phyloP scores from a whole-genome alignment of 2,329 filamentous ascomycete species.

The Trichoderma sp. region DNA sequence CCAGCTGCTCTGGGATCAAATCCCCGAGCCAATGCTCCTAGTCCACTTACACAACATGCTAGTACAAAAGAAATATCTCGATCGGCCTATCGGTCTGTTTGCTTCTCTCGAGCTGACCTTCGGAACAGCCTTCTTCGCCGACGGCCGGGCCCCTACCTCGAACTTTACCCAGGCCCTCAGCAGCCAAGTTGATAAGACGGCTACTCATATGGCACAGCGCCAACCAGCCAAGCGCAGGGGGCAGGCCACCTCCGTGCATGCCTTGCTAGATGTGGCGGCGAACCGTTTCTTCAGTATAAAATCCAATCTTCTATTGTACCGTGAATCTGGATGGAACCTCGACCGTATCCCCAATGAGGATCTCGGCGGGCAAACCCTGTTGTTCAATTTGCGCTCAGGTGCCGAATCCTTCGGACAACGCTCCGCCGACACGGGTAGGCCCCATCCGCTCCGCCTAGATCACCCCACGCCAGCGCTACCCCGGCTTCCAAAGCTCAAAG shows the following conservation, averaged over 20 bases:
- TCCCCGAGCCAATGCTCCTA: conserved; percentile 45
- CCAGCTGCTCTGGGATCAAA: conserved; percentile 46
- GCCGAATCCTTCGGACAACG: not conserved
- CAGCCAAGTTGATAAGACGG: conserved; percentile 22
- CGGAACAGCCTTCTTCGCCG: conserved; percentile 27
- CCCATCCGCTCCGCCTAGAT: conserved; percentile 26
- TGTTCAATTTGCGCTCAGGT: conserved; percentile 35
- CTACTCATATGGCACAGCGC: not conserved
- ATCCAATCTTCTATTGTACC: conserved; percentile 39
- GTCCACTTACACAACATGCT: conserved; percentile 56
- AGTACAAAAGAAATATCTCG: conserved; percentile 47
- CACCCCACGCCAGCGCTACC: not conserved
- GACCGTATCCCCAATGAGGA: conserved; percentile 44
- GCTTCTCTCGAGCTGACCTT: conserved; percentile 34
- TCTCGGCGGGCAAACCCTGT: conserved; percentile 33
- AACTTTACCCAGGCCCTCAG: conserved; percentile 17
- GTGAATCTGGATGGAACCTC: conserved; percentile 41
- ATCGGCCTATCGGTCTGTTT: conserved; percentile 41
- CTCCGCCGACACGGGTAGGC: not conserved
- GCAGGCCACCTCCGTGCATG: not conserved
- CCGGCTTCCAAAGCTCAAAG: conserved; percentile 27
- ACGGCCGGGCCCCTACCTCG: conserved; percentile 5
- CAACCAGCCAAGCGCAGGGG: not conserved
- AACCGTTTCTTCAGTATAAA: conserved; percentile 42
- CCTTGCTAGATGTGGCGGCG: not conserved